Evolutionary conservation across 345 rosid species (phyloP).

Genomic region (Hypericum perforatum): DNA sequence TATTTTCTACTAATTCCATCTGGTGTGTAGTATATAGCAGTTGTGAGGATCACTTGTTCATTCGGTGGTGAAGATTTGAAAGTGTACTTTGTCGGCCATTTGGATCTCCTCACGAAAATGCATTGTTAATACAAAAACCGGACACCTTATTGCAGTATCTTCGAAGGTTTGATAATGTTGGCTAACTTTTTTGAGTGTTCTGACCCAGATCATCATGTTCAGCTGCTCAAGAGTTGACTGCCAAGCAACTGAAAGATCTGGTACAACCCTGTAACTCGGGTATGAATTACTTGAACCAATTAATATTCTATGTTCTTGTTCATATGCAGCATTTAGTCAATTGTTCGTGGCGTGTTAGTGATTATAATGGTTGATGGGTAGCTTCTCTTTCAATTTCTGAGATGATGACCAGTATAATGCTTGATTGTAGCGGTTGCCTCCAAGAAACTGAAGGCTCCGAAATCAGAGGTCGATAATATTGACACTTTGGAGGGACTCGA

Average conservation of each 20-base stretch:
- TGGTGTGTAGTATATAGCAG: no score
- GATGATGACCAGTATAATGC: no score
- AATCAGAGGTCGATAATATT: slow-evolving; percentile 32
- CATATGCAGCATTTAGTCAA: neutral
- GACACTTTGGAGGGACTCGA: slow-evolving; percentile 59
- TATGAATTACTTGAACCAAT: slow-evolving; percentile 18
- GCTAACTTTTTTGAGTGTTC: slow-evolving; percentile 1
- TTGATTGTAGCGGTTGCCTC: slow-evolving; percentile 23
- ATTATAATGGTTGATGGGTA: no score
- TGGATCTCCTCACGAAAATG: no score
- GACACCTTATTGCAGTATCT: neutral
- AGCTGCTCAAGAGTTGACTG: slow-evolving; percentile 42
- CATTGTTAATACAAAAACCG: neutral
- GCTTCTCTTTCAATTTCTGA: no score
- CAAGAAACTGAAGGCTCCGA: slow-evolving; percentile 44
- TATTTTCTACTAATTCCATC: no score
- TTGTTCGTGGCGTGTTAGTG: no score
- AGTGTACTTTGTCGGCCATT: no score
- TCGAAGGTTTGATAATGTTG: neutral
- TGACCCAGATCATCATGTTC: slow-evolving; percentile 48
- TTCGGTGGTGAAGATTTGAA: no score
- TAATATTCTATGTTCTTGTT: neutral
- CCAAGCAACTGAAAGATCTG: slow-evolving; percentile 53
- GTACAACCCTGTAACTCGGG: slow-evolving; percentile 37
- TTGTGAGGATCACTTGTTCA: no score